Evolutionary conservation across 2,329 filamentous ascomycete species (phyloP).

Genomic region (Sporothrix euskadiensis): DNA sequence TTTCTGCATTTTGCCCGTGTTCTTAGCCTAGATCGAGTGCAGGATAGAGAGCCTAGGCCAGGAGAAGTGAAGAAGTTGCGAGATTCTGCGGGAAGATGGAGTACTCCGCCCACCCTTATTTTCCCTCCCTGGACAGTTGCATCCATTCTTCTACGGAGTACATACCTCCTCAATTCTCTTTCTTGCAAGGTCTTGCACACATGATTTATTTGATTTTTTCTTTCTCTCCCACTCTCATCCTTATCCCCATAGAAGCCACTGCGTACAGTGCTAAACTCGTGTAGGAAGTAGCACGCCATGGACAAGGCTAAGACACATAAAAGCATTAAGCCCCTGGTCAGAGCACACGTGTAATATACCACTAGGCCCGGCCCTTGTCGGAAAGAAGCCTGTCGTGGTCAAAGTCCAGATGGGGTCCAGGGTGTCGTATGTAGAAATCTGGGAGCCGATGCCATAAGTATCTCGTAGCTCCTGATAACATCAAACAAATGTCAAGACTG

Average conservation of each 20-base stretch:
- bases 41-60: neutral
- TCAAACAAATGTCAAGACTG: neutral
- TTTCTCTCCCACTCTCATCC: neutral
- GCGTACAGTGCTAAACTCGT: neutral
- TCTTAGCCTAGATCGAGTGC: neutral
- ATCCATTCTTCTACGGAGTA: neutral
- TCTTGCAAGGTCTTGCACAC: neutral
- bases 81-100: slow-evolving; percentile 17
- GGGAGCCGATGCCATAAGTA: neutral
- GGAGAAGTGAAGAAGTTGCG: neutral
- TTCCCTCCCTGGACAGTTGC: neutral
- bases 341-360: neutral
- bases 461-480: neutral
- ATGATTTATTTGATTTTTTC: neutral
- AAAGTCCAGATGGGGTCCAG: neutral
- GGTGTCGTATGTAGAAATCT: neutral
- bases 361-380: neutral
- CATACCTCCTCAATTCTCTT: neutral
- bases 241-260: neutral
- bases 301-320: neutral
- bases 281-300: neutral
- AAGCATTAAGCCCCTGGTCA: neutral
- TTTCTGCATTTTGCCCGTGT: neutral
- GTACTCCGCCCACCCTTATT: neutral
- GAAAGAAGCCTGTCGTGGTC: neutral